A percentile compares a stretch with the other conserved stretches of the same genome.
Conservation (phyloP, 768 basidiomycete genomes). For the Jaapia argillacea region DNA sequence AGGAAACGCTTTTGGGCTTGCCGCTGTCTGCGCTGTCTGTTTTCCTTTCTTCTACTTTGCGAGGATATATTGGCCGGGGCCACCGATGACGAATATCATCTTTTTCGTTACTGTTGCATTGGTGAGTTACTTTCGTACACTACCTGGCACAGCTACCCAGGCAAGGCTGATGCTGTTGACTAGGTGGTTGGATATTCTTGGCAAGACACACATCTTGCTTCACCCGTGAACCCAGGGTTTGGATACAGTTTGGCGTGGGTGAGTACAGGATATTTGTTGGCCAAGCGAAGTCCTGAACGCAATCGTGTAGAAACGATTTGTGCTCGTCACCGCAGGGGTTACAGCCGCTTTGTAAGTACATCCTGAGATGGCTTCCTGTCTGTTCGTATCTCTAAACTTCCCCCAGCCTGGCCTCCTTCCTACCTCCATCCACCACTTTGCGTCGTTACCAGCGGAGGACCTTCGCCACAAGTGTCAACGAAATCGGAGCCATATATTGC, state of each 20-base stretch:
- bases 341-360: conserved; percentile 59
- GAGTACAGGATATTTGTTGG: conserved; percentile 5
- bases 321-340: conserved; percentile 64
- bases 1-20: conserved; percentile 64
- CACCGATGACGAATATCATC: conserved; percentile 63
- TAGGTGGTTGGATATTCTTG: conserved; percentile 72
- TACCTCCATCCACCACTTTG: conserved; percentile 69
- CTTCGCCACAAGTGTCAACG: conserved; percentile 55
- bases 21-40: conserved; percentile 53
- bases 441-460: conserved; percentile 63
- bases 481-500: conserved; percentile 68
- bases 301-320: conserved; percentile 43
- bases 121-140: conserved; percentile 30
- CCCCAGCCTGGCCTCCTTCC: conserved; percentile 53
- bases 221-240: conserved; percentile 42
- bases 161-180: background rate
- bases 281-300: background rate
- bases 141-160: too few relatives aligned
- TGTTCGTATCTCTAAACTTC: conserved; percentile 3
- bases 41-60: conserved; percentile 67
- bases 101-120: conserved; percentile 53
- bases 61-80: conserved; percentile 65
- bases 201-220: conserved; percentile 39
- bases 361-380: conserved; percentile 2
- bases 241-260: conserved; percentile 72